A percentile compares a stretch with the other conserved stretches of the same genome.
These are phyloP conservation scores for Vanrija humicola DNA, from an alignment of 1,284 basidiomycete species.

Conservation along the genomic window DNA sequence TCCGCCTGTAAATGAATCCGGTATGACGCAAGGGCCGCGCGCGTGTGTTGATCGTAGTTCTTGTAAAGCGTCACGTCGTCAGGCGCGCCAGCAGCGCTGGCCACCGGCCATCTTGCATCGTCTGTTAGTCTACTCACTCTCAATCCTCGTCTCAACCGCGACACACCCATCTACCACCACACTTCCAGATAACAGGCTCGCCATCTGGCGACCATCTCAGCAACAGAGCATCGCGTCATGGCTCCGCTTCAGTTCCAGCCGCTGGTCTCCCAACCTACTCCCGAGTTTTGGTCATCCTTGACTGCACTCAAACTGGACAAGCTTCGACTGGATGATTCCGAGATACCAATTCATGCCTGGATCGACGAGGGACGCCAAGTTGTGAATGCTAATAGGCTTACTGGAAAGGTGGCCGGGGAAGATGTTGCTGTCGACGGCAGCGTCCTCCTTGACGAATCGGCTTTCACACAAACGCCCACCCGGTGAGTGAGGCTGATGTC, in stretches of 20 bases:
- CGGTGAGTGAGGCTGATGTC: no score
- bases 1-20: no score
- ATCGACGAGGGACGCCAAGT: constrained; percentile 70
- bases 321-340: constrained; percentile 73
- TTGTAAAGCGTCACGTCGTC: no score
- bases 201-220: not conserved
- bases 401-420: not conserved
- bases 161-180: no score
- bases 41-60: no score
- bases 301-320: constrained; percentile 87
- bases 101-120: no score
- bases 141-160: no score
- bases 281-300: constrained; percentile 89
- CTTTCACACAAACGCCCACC: no score
- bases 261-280: constrained; percentile 78
- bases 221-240: constrained; percentile 24
- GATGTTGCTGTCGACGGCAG: constrained; percentile 37
- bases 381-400: constrained; percentile 54
- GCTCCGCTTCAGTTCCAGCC: constrained; percentile 74
- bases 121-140: no score
- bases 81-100: no score
- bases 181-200: no score
- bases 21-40: no score
- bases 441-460: constrained; percentile 6
- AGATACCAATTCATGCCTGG: constrained; percentile 61